Percentiles rank a stretch among this genome's conserved stretches.
Conservation (phyloP, 2,329 filamentous ascomycete species). For the Thermomyces lanuginosus region DNA sequence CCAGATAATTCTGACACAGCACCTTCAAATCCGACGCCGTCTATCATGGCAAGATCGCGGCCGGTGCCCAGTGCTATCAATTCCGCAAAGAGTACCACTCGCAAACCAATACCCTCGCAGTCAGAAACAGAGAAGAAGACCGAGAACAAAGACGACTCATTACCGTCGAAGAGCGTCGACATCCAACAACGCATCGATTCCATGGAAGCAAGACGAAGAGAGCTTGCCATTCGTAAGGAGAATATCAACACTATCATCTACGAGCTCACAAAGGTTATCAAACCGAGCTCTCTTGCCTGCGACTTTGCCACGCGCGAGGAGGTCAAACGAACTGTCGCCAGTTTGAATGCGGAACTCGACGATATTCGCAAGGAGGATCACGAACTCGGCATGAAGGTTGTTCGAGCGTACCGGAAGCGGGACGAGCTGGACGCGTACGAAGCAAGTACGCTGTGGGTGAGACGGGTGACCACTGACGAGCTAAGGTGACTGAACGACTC, state of each 20-base stretch:
- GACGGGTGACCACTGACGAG: constrained; percentile 50
- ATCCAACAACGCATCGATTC: constrained; percentile 49
- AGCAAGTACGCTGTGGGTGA: constrained; percentile 58
- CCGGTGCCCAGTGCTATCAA: constrained; percentile 17
- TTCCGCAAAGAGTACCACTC: constrained; percentile 19
- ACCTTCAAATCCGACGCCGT: constrained; percentile 15
- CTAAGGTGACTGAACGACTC: constrained; percentile 23
- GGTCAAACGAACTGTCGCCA: constrained; percentile 49
- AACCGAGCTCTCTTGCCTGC: constrained; percentile 49
- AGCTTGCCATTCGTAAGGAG: constrained; percentile 48
- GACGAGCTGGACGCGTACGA: constrained; percentile 41
- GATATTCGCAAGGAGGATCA: constrained; percentile 63
- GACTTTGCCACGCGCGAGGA: constrained; percentile 43
- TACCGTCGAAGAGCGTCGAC: constrained; percentile 41
- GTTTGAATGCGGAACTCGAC: constrained; percentile 48
- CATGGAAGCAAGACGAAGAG: constrained; percentile 49
- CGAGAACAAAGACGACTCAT: no score
- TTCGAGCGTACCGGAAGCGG: constrained; percentile 57
- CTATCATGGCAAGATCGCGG: constrained; percentile 26
- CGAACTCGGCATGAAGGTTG: constrained; percentile 58
- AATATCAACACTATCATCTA: constrained; percentile 59
- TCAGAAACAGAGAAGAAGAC: constrained; percentile 4
- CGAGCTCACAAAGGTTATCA: constrained; percentile 65
- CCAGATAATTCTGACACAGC: constrained; percentile 20
- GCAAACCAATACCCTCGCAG: constrained; percentile 28